A percentile compares a stretch with the other conserved stretches of the same genome.
phyloP scores from a whole-genome alignment of 2,329 filamentous ascomycete species.

The Trichoderma breve region DNA sequence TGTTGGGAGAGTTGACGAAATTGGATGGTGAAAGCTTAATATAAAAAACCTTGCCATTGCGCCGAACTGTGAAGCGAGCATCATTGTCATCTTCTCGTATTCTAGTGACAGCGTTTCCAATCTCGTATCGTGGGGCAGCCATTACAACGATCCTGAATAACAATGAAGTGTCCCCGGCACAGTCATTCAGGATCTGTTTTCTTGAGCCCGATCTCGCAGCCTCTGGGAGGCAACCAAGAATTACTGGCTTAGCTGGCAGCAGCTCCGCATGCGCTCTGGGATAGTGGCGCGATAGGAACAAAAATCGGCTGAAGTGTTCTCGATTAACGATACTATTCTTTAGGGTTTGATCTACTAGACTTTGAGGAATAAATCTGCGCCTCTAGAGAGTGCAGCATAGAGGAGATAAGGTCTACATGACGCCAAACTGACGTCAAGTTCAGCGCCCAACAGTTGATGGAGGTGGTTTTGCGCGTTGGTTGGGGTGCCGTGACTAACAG shows the following conservation, averaged over 20 bases:
- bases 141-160: not conserved
- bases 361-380: not conserved
- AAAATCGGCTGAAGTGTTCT: not conserved
- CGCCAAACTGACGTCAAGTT: not conserved
- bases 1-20: not conserved
- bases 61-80: not conserved
- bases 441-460: not conserved
- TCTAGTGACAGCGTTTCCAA: not conserved
- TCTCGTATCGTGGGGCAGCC: not conserved
- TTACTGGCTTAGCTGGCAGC: too few species aligned
- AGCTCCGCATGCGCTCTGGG: too few species aligned
- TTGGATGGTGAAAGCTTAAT: not conserved
- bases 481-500: not conserved
- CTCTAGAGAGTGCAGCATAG: not conserved
- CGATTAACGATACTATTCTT: not conserved
- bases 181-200: not conserved
- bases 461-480: not conserved
- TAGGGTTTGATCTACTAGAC: not conserved
- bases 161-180: not conserved
- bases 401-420: not conserved
- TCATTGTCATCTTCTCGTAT: not conserved
- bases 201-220: not conserved
- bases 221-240: too few species aligned
- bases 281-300: not conserved
- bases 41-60: not conserved